Conservation (phyloP, 495 filamentous ascomycete species). For the Aspergillus nanangensis region DNA sequence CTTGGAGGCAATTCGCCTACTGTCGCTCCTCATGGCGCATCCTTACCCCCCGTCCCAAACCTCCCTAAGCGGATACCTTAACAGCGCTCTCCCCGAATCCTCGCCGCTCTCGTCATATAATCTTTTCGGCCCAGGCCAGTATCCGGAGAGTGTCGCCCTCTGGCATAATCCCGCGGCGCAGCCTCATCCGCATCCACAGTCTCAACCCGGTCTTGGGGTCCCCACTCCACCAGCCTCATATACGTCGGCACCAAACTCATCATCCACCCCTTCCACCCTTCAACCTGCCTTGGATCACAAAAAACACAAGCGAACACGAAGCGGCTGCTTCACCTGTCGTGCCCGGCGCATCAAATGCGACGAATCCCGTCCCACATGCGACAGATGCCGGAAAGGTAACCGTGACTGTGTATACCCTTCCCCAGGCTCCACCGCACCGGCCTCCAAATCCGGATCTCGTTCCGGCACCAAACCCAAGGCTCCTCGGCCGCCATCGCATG, state of each 20-base stretch:
- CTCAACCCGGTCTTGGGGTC: conserved; percentile 1
- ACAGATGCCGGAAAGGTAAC: conserved; percentile 81
- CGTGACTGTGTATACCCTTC: conserved; percentile 82
- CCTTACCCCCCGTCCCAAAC: conserved; percentile 30
- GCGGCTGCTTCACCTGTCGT: conserved; percentile 92
- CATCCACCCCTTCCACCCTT: conserved; percentile 22
- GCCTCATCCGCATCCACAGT: conserved; percentile 2
- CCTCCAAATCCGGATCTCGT: conserved; percentile 32
- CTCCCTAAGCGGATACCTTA: conserved; percentile 26
- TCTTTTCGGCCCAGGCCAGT: conserved; percentile 32
- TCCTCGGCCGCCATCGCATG: conserved; percentile 39
- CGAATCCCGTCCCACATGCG: conserved; percentile 80
- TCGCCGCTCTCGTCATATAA: conserved; percentile 30
- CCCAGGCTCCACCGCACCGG: conserved; percentile 39
- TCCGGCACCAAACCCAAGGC: conserved; percentile 40
- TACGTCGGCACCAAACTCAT: conserved; percentile 24
- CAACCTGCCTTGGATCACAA: conserved; percentile 59
- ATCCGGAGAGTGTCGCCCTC: conserved; percentile 39
- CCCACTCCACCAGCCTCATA: conserved; percentile 20
- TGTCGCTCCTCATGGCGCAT: conserved; percentile 27
- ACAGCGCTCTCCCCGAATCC: conserved; percentile 9
- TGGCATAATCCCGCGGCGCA: conserved; percentile 36
- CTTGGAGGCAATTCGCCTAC: conserved; percentile 14
- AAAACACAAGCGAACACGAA: conserved; percentile 90
- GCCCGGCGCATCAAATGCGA: conserved; percentile 91